Conservation (phyloP, 208 protist genomes). For the Wallacemonas collosoma region DNA sequence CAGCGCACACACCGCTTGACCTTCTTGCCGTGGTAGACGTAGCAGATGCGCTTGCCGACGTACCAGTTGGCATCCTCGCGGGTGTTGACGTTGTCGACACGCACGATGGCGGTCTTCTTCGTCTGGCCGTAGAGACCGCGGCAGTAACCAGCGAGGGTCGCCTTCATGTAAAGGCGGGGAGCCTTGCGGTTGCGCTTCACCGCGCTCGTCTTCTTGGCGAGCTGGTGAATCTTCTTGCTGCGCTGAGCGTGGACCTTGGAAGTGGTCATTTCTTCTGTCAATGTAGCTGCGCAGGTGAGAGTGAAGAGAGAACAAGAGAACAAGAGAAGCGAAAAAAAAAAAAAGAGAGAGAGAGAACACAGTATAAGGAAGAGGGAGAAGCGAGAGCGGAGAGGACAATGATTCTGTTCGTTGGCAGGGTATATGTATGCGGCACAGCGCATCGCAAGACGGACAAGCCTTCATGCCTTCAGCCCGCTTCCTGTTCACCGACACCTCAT, state of each 20-base stretch:
- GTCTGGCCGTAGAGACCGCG: constrained; percentile 93
- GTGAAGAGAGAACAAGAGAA: constrained; percentile 2
- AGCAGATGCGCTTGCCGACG: constrained; percentile 98
- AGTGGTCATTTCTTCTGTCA: constrained; percentile 42
- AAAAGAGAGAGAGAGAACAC: constrained; percentile 14
- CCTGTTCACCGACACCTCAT: too few species aligned
- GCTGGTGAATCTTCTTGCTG: constrained; percentile 92
- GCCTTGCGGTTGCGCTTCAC: constrained; percentile 88
- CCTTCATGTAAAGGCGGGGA: constrained; percentile 93
- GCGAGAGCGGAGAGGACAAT: background rate
- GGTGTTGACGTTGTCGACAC: constrained; percentile 97
- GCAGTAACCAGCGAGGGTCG: constrained; percentile 88
- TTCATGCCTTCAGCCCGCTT: too few species aligned
- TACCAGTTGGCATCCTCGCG: constrained; percentile 97
- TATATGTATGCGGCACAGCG: too few species aligned
- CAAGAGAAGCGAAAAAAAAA: constrained; percentile 13
- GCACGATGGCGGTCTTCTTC: constrained; percentile 94
- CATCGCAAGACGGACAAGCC: too few species aligned
- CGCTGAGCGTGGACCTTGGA: constrained; percentile 81
- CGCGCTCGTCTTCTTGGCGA: constrained; percentile 82
- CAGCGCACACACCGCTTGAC: constrained; percentile 91
- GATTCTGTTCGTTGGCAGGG: too few species aligned
- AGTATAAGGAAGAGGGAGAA: constrained; percentile 5
- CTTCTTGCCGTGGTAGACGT: constrained; percentile 98
- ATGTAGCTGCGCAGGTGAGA: constrained; percentile 6